phyloP scores from a whole-genome alignment of 352 stramenopile species.

The Globisporangium canariense region DNA sequence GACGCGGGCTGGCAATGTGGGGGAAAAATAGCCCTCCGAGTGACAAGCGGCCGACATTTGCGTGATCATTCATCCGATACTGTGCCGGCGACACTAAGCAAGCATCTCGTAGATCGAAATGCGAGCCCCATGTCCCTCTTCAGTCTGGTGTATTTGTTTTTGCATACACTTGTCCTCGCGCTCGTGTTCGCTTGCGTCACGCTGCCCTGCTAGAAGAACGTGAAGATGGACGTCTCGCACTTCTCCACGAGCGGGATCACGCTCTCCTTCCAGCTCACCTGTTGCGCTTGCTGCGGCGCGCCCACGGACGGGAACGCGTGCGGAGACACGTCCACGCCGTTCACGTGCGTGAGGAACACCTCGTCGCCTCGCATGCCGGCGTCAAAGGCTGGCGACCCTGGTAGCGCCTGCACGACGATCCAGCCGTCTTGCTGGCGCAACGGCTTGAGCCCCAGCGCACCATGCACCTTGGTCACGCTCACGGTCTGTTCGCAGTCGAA shows the following conservation, averaged over 20 bases:
- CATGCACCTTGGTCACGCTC: conserved; percentile 74
- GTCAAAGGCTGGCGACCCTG: conserved; percentile 61
- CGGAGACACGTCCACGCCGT: conserved; percentile 73
- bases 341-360: conserved; percentile 79
- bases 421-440: conserved; percentile 74
- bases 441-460: conserved; percentile 60
- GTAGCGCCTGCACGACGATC: conserved; percentile 70
- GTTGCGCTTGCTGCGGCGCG: conserved; percentile 17
- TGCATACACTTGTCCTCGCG: background rate
- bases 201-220: conserved; percentile 47
- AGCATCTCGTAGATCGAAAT: background rate
- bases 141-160: too few species aligned
- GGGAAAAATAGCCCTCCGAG: too few species aligned
- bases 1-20: too few species aligned
- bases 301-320: conserved; percentile 63
- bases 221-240: conserved; percentile 75
- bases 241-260: conserved; percentile 73
- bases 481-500: conserved; percentile 79
- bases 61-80: background rate
- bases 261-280: conserved; percentile 71
- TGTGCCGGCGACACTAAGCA: background rate
- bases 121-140: background rate
- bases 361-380: conserved; percentile 70
- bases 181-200: background rate
- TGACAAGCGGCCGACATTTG: too few species aligned